Evolutionary conservation across 352 stramenopile species (phyloP), one percentile per base, ranked within the genome.

Genomic region (Pythium volutum): DNA sequence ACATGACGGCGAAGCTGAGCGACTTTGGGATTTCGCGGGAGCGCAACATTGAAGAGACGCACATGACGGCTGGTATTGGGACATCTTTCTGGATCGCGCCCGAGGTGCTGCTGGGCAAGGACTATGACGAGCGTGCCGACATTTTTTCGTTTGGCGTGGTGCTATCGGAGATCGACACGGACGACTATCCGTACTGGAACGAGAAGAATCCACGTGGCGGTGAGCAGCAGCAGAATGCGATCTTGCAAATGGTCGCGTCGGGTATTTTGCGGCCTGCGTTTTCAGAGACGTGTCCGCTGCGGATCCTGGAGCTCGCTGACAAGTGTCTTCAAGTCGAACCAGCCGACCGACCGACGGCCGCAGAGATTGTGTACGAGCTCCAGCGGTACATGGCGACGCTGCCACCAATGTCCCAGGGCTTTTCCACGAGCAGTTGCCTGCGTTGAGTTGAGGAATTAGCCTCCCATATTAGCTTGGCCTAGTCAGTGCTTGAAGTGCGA

Each of bases 1-100:
- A 75, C 0, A 62, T 81, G 58, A 39, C 69, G 14, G 77, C 76
- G 15, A 87, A 89, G 47, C 55, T 89, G 55, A 83, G 73, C 0
- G 80, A 90, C 62, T 90, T 90, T 69, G 80, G 78, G 1, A 73
- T 88, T n/a, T 88, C 76, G 0, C 77, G 80, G 11, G 76, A 88
- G 50, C 73, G 73, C 15, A 65, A 81, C 58, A 68, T 70, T 20
- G 78, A 84, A 41, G 77, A 86, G 55, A 87, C 77, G 6, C 75
- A 86, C 69, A 88, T 89, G 77, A 89, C 80, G 4, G 70, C 75
- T 4, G 80, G 78, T 7, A 81, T 90, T 54, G 81, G 81, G 0
- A 88, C 81, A 51, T 80, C 66, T 59, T 87, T 87, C 66, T 90
- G 81, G 81, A 88, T 88, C 62, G 81, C 81, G 4, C 81, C 81